Evolutionary conservation across 495 filamentous ascomycete genomes (phyloP), one percentile per base, ranked within the genome.

Genomic region (Acidiella bohemica): DNA sequence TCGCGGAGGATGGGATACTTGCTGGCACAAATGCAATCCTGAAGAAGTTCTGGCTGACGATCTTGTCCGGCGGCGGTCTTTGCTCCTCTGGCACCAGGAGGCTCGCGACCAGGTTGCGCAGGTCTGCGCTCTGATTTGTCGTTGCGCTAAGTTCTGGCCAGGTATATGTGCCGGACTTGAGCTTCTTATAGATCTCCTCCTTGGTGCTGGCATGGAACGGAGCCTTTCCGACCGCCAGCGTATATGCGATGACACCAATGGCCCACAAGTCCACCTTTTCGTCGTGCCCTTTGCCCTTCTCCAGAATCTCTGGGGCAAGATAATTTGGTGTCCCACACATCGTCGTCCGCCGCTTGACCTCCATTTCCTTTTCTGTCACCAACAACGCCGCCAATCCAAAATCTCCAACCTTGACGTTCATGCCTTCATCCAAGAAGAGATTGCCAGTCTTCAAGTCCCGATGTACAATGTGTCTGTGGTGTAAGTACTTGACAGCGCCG

Each of bases 281-380:
- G 32, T 84, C 85, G 58, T 95, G 87, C 3, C 87, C 87, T 20
- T 80, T 80, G 54, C 82, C 86, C 36, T 80, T 78, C 52, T 81
- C 78, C 37, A 95, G 70, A 43, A 99, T 87, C 57, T 99, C 90
- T 2, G 90, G 90, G 0, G 92, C 92, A 58, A 99, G 93, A 59
- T 99, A 99, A 58, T 96, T 96, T 1, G 92, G 92, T 10, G 92
- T 96, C 22, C 92, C 92, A 49, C 92, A 99, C 33, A 99, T 67
- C 0, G 92, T 99, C 26, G 77, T 92, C 51, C 93, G 39, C 2
- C 61, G 50, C 41, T 75, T 52, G 80, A 70, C 56, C 67, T 73
- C 42, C 61, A 81, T 80, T 45, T 93, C 86, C 54, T 76, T 84
- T 41, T 83, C 79, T 1, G 84, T 84, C 17, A 95, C 67, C 19